phyloP scores from a whole-genome alignment of 805 yeast genomes.

The Jamesozyma hellenica region DNA sequence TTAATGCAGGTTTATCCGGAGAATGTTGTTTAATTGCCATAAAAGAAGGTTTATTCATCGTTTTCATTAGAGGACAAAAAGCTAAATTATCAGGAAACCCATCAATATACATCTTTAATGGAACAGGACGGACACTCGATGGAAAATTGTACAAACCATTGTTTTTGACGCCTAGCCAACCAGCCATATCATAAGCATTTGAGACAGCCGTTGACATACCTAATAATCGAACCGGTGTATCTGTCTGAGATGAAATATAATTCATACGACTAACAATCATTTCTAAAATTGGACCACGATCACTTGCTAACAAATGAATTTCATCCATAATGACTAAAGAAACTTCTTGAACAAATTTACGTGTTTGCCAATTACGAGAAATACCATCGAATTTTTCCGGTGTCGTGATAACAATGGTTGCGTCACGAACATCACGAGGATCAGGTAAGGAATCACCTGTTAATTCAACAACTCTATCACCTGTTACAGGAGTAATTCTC shows the following conservation, averaged over 20 bases:
- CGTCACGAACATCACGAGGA: constrained; percentile 63
- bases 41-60: constrained; percentile 68
- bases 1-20: constrained; percentile 88
- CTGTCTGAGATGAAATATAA: constrained; percentile 44
- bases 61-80: constrained; percentile 66
- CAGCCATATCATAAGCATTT: constrained; percentile 86
- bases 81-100: constrained; percentile 78
- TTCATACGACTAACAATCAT: constrained; percentile 86
- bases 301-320: constrained; percentile 93
- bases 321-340: constrained; percentile 88
- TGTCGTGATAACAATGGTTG: constrained; percentile 85
- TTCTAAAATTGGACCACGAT: constrained; percentile 94
- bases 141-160: constrained; percentile 94
- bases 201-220: constrained; percentile 94
- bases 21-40: constrained; percentile 89
- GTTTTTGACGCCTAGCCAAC: constrained; percentile 78
- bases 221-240: constrained; percentile 81
- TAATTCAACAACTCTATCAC: constrained; percentile 76
- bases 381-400: constrained; percentile 98
- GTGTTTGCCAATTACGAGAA: constrained; percentile 79
- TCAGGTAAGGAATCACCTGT: constrained; percentile 95
- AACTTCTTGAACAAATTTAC: constrained; percentile 76
- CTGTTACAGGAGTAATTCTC: constrained; percentile 81
- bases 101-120: constrained; percentile 75
- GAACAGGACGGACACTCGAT: constrained; percentile 87